phyloP scores from a whole-genome alignment of 202 grass and related monocot species.

The Panicum hallii region DNA sequence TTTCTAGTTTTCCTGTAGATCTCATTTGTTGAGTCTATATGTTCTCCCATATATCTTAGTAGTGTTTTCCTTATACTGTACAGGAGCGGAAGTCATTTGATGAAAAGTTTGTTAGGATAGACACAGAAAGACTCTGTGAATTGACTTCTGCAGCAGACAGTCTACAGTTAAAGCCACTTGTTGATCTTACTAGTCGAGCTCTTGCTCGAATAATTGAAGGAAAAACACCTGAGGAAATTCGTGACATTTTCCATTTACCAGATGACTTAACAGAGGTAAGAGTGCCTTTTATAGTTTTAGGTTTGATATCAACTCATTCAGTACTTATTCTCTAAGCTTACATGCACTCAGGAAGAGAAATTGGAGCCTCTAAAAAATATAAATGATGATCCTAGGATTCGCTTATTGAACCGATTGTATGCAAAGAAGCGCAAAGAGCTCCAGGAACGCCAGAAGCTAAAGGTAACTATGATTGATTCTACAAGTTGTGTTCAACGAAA shows the following conservation, averaged over 20 bases:
- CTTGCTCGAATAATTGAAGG: slow-evolving; percentile 99
- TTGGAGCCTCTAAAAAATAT: slow-evolving; percentile 98
- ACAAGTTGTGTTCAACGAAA: not conserved
- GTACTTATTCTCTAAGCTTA: slow-evolving; percentile 44
- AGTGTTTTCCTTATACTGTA: slow-evolving; percentile 37
- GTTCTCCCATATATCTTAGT: slow-evolving; percentile 15
- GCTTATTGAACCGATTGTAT: slow-evolving; percentile 94
- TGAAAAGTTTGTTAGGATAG: slow-evolving; percentile 96
- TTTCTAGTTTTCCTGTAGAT: slow-evolving; percentile 8
- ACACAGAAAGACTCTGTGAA: slow-evolving; percentile 92
- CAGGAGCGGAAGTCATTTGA: slow-evolving; percentile 98
- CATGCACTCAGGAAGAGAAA: slow-evolving; percentile 94
- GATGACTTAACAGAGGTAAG: slow-evolving; percentile 96
- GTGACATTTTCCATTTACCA: slow-evolving; percentile 97
- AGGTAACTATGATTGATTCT: slow-evolving; percentile 54
- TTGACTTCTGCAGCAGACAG: slow-evolving; percentile 97
- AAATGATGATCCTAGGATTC: slow-evolving; percentile 96
- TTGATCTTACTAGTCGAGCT: slow-evolving; percentile 96
- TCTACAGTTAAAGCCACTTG: slow-evolving; percentile 94
- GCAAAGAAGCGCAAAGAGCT: slow-evolving; percentile 98
- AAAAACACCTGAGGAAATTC: slow-evolving; percentile 97
- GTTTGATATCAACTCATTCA: not conserved
- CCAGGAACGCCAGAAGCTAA: slow-evolving; percentile 85
- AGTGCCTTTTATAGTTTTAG: slow-evolving; percentile 21
- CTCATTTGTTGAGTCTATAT: not conserved